Evolutionary conservation across 176 grass and related monocot genomes (phyloP).

Genomic region (Rhynchospora pubera): DNA sequence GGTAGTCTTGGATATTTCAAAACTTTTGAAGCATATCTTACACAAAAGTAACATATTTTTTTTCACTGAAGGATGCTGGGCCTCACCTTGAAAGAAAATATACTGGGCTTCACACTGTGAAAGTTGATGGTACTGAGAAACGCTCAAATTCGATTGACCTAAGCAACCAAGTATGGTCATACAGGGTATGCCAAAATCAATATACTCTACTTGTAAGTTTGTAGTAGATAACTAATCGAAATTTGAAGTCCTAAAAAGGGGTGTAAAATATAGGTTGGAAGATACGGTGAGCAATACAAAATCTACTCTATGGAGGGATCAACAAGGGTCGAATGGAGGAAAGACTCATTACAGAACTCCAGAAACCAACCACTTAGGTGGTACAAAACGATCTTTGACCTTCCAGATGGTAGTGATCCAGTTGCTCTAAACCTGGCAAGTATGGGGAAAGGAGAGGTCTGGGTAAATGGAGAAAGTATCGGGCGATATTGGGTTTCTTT

Average conservation of each 20-base stretch:
- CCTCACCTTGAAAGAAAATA: slow-evolving; percentile 59
- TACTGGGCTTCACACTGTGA: slow-evolving; percentile 48
- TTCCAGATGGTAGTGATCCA: slow-evolving; percentile 41
- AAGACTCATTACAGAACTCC: slow-evolving; percentile 27
- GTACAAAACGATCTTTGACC: slow-evolving; percentile 67
- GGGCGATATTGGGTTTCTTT: slow-evolving; percentile 83
- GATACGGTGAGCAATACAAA: slow-evolving; percentile 44
- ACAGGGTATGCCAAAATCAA: slow-evolving; percentile 45
- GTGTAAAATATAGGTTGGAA: slow-evolving; percentile 51
- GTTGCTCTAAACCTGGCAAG: slow-evolving; percentile 55
- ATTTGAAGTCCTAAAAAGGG: neutral
- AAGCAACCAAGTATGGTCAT: slow-evolving; percentile 50
- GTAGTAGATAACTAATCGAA: neutral
- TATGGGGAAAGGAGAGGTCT: slow-evolving; percentile 78
- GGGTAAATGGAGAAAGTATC: slow-evolving; percentile 71
- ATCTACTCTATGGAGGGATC: slow-evolving; percentile 49
- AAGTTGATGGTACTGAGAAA: slow-evolving; percentile 27
- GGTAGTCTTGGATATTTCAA: neutral
- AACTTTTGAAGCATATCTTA: neutral
- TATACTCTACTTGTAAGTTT: neutral
- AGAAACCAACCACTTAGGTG: slow-evolving; percentile 43
- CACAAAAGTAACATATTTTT: neutral
- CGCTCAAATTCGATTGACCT: slow-evolving; percentile 28
- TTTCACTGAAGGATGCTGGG: slow-evolving; percentile 44
- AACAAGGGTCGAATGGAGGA: slow-evolving; percentile 29